Base-by-base conservation (phyloP, 352 stramenopile genomes). In the Blastocystis sp. region DNA sequence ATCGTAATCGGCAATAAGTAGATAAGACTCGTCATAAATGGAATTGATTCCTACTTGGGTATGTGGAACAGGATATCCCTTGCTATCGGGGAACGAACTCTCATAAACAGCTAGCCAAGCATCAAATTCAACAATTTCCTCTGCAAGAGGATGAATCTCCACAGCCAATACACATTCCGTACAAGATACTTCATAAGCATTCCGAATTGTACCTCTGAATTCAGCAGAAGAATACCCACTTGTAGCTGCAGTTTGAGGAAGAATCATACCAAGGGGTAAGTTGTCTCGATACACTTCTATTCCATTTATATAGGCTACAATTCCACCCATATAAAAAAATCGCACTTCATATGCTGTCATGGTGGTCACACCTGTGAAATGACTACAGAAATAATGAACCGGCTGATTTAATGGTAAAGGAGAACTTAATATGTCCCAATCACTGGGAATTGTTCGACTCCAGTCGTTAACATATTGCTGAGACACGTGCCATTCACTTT, bases 221-320 rank as follows among this genome's bases (percentile, higher is more conserved):
- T 30, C 42, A 7, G 42, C 51, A n/a, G 24, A 30, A 30, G 15
- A 2, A 40, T 81, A 81, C 5, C n/a, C 44, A 44, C 70, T 35
- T 27, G 19, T 33, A 15, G 70, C 19, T 17, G 3, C 19, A 11
- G 70, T 81, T 5, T 19, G 33, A 4, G 70, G 48, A 73, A 44
- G 17, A 44, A 73, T 40, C 33, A 48, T 40, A 13, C 60, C 60
- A 2, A n/a, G 5, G 2, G 33, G 60, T 24, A 73, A 48, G 60
- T 73, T 35, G 15, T 73, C 60, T 35, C 60, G 60, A 44, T 48
- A 73, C 24, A 73, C 19, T 40, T 73, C 60, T 3, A 73, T 40
- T 35, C 60, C 60, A 44, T 73, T 73, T 4, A 73, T 40, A 40
- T 73, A 73, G 24, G 60, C 60, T 24, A 73, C 60, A 44, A 73